phyloP scores from a whole-genome alignment of 345 rosid genomes.

The Populus ilicifolia region DNA sequence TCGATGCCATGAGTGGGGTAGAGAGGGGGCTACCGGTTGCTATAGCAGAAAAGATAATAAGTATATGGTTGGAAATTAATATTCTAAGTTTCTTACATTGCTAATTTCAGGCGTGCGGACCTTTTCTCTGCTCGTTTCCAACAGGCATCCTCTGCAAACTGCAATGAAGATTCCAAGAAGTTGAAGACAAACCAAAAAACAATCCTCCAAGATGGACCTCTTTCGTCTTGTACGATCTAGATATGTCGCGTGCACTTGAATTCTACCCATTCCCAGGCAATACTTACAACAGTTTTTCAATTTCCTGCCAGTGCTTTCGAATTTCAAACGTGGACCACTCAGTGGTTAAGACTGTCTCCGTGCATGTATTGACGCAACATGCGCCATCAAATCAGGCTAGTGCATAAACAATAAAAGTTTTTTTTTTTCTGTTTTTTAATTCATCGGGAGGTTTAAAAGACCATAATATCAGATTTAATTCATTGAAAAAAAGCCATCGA shows the following conservation, averaged over 20 bases:
- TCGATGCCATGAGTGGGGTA: background rate
- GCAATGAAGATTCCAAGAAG: slow-evolving; percentile 9
- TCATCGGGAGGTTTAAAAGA: too few species aligned
- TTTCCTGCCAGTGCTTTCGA: background rate
- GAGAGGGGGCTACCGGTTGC: background rate
- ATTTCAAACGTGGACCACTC: background rate
- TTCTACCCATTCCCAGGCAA: background rate
- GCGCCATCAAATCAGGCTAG: background rate
- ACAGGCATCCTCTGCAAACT: background rate
- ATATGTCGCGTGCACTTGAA: background rate
- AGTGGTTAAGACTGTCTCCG: background rate
- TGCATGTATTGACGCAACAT: background rate
- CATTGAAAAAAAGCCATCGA: too few species aligned
- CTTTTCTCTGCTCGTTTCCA: background rate
- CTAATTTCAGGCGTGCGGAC: background rate
- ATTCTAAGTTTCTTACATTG: background rate
- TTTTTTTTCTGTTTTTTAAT: background rate
- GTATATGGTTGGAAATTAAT: background rate
- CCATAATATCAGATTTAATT: too few species aligned
- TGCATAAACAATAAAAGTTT: background rate
- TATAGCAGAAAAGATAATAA: background rate
- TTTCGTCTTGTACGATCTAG: background rate
- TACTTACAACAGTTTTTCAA: background rate
- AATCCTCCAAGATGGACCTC: background rate
- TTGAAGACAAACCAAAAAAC: background rate